These are phyloP conservation scores for Spinacia oleracea DNA, from an alignment of 179 eudicot species.

Conservation along the genomic window DNA sequence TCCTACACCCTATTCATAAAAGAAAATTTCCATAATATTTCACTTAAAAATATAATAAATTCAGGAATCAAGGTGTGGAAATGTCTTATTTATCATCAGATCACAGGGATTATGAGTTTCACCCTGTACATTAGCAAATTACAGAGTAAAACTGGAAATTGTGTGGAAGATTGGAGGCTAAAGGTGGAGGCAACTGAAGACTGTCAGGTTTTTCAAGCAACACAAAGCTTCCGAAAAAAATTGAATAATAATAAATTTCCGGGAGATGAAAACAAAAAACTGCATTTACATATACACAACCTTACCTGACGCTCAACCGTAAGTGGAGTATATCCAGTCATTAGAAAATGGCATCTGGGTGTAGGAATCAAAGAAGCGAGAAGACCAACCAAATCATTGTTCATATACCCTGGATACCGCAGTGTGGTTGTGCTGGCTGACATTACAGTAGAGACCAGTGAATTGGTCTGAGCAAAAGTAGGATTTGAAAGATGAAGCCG, in stretches of 20 bases:
- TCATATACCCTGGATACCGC: constrained; percentile 99
- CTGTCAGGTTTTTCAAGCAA: background rate
- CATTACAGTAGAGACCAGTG: constrained; percentile 98
- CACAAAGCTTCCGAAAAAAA: background rate
- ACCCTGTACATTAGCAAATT: background rate
- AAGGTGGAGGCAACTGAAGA: background rate
- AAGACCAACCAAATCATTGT: constrained; percentile 99
- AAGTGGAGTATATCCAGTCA: constrained; percentile 99
- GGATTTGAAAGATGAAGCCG: constrained; percentile 89
- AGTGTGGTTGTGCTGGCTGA: constrained; percentile 99
- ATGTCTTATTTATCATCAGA: too few relatives aligned
- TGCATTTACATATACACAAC: background rate
- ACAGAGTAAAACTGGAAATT: too few relatives aligned
- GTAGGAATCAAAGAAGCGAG: constrained; percentile 99
- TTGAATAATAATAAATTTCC: too few relatives aligned
- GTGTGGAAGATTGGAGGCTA: background rate
- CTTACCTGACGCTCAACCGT: constrained; percentile 96
- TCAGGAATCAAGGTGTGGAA: background rate
- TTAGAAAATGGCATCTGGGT: constrained; percentile 97
- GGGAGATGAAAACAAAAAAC: background rate
- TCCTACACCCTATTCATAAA: too few relatives aligned
- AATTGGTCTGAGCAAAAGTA: constrained; percentile 93
- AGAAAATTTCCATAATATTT: too few relatives aligned
- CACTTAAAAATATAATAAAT: background rate
- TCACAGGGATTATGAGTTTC: background rate